phyloP scores from a whole-genome alignment of 2,329 filamentous ascomycete genomes.

The Aspergillus arachidicola region DNA sequence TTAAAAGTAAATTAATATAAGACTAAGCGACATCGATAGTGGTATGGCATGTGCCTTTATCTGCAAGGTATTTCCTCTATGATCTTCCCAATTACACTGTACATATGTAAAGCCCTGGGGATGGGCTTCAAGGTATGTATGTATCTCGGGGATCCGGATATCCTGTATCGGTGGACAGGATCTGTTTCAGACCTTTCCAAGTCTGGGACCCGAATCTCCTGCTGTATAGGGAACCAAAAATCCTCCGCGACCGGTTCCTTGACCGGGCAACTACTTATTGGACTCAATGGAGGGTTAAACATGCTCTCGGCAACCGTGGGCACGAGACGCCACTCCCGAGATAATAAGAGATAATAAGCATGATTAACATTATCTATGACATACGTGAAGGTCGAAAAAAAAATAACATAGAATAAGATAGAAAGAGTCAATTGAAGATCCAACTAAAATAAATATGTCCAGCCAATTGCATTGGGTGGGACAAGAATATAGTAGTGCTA shows the following conservation, averaged over 20 bases:
- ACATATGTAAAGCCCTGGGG: neutral
- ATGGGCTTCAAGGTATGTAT: neutral
- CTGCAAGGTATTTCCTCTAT: neutral
- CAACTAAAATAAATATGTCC: neutral
- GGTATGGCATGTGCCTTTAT: neutral
- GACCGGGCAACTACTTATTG: neutral
- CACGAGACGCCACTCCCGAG: slow-evolving; percentile 1
- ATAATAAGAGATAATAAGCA: neutral
- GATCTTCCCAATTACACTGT: neutral
- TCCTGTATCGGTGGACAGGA: neutral
- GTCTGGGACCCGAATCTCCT: neutral
- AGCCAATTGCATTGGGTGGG: neutral
- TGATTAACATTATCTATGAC: slow-evolving; percentile 1
- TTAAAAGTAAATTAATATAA: neutral
- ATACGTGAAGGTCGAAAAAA: neutral
- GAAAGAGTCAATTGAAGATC: neutral
- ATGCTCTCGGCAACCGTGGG: neutral
- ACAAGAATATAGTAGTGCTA: neutral
- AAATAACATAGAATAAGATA: neutral
- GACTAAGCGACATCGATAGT: neutral
- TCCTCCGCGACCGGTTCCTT: neutral
- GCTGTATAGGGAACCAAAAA: neutral
- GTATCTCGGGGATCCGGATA: neutral
- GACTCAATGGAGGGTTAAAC: neutral
- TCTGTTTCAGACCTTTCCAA: neutral